Conservation (phyloP, 2,329 filamentous ascomycete genomes). For the Xylaria sp. region DNA sequence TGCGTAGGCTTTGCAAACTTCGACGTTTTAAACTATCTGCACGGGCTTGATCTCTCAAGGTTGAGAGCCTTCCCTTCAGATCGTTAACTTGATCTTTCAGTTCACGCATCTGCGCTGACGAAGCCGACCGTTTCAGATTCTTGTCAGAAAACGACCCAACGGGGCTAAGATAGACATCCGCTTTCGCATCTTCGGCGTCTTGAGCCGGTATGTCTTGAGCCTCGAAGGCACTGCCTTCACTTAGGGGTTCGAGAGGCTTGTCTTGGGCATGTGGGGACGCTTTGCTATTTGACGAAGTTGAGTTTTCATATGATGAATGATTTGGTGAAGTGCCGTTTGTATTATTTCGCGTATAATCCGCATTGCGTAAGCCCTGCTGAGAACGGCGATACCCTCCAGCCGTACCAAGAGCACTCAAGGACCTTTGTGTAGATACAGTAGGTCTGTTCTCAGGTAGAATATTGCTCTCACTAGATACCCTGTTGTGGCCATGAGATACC, state of each 20-base stretch:
- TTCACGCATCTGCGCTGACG: conserved; percentile 76
- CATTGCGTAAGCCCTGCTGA: conserved; percentile 57
- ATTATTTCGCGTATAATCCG: conserved; percentile 54
- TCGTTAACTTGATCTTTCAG: conserved; percentile 88
- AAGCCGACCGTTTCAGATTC: conserved; percentile 72
- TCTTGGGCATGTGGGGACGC: conserved; percentile 57
- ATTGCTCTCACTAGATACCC: conserved; percentile 71
- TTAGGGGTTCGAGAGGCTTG: conserved; percentile 62
- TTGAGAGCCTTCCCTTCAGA: conserved; percentile 86
- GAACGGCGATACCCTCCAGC: conserved; percentile 68
- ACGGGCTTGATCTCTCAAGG: conserved; percentile 78
- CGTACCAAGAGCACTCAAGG: conserved; percentile 72
- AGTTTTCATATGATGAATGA: conserved; percentile 41
- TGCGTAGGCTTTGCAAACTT: conserved; percentile 79
- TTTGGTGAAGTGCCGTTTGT: conserved; percentile 46
- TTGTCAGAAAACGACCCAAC: conserved; percentile 57
- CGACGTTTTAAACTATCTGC: conserved; percentile 82
- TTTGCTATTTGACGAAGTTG: conserved; percentile 48
- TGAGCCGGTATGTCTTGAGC: conserved; percentile 41
- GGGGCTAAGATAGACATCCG: conserved; percentile 58
- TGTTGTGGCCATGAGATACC: conserved; percentile 62
- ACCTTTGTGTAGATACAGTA: conserved; percentile 63
- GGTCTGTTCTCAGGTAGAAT: conserved; percentile 58
- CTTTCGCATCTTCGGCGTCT: conserved; percentile 49
- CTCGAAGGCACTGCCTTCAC: conserved; percentile 61